Evolutionary conservation across 352 stramenopile genomes (phyloP), one percentile per base, ranked within the genome.

Genomic region (Plasmopara muralis): DNA sequence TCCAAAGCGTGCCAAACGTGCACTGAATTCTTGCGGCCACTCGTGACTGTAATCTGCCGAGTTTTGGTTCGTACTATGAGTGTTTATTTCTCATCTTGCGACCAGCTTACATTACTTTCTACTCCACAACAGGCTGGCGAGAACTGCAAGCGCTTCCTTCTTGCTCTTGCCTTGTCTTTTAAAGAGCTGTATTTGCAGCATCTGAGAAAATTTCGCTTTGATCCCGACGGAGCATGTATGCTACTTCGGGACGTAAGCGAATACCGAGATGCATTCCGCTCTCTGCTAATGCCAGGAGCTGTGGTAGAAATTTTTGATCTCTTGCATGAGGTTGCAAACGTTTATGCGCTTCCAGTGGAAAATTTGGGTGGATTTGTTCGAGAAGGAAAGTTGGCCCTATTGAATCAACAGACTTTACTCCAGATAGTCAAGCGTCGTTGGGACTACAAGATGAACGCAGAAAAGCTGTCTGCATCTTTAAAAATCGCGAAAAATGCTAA

Each of bases 381-480:
- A 37, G 82, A 90, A 55, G 79, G 79, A 5, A 89, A 84, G 20
- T 64, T 89, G 35, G 66, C 72, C n/a, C 73, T 54, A 6, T 59
- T 89, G 48, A 81, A 62, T 28, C 83, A 83, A 46, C 65, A 83
- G 38, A 75, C 56, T 6, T 58, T 93, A 6, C 60, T 70, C 2
- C 70, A 87, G 18, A 70, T 92, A 15, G 65, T 93, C 50, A 88
- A 86, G 34, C 79, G 82, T 5, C 82, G 82, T 16, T 86, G 74
- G 75, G 82, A 93, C 45, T 93, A 90, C 74, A 90, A 89, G 57
- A 68, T 74, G 15, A 80, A 86, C 35, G 74, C 66, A 40, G 79
- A 90, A 50, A 89, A 90, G 54, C 72, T 93, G 43, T 56, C 70
- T 53, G 67, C 85, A 8, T 78, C 60, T 13, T 13, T 68, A 25